phyloP scores from a whole-genome alignment of 805 yeast genomes.

The Metschnikowia hibisci region DNA sequence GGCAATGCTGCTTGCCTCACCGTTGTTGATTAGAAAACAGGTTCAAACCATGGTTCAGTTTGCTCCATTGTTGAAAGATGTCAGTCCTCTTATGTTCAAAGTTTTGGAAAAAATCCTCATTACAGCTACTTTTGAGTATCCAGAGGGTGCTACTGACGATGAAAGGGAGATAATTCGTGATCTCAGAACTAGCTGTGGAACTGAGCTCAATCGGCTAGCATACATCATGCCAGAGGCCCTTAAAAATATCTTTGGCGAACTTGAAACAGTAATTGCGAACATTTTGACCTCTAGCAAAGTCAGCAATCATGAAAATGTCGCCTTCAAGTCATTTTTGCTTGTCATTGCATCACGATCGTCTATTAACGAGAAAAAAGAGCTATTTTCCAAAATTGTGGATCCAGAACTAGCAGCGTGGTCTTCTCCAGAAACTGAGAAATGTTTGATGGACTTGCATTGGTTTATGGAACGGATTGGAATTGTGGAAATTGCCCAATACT shows the following conservation, averaged over 20 bases:
- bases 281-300: constrained; percentile 67
- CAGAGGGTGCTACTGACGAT: constrained; percentile 63
- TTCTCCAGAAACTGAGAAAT: constrained; percentile 84
- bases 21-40: constrained; percentile 75
- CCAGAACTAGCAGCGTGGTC: constrained; percentile 93
- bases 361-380: constrained; percentile 64
- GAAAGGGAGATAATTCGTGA: constrained; percentile 79
- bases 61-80: constrained; percentile 82
- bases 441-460: constrained; percentile 88
- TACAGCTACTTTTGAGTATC: constrained; percentile 79
- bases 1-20: constrained; percentile 72
- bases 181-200: constrained; percentile 86
- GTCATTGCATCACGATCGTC: constrained; percentile 89
- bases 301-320: constrained; percentile 87
- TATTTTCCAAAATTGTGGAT: constrained; percentile 85
- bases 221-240: constrained; percentile 91
- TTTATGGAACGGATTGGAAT: constrained; percentile 97
- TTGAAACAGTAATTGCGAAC: constrained; percentile 75
- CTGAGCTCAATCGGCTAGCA: constrained; percentile 90
- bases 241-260: constrained; percentile 71
- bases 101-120: constrained; percentile 82
- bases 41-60: constrained; percentile 92
- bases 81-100: constrained; percentile 68
- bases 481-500: constrained; percentile 88
- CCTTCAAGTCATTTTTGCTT: constrained; percentile 85